These are phyloP conservation scores for Cymbopogon flexuosus DNA, from an alignment of 202 grass and related monocot genomes.

Conservation along the genomic window DNA sequence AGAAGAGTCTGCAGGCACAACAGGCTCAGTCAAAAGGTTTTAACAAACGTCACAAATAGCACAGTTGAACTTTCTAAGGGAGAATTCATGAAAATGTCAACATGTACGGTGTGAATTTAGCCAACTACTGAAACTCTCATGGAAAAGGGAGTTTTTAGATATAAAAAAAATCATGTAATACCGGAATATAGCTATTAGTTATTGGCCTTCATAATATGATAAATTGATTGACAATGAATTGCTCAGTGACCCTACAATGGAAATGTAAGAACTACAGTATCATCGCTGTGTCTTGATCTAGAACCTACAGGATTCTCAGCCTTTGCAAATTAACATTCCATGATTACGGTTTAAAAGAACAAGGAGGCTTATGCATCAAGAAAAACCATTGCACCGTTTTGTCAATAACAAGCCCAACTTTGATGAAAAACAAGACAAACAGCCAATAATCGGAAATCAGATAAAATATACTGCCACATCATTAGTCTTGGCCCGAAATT, in stretches of 20 bases:
- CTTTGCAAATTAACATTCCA: background rate
- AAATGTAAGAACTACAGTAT: background rate
- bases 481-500: background rate
- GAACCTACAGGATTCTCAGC: background rate
- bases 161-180: background rate
- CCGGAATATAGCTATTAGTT: background rate
- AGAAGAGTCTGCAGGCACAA: slow-evolving; percentile 75
- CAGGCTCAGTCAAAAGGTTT: slow-evolving; percentile 32
- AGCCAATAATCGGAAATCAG: background rate
- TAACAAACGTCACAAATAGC: background rate
- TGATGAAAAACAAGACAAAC: background rate
- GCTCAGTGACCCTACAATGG: background rate
- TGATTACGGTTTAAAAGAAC: background rate
- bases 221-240: background rate
- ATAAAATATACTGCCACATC: background rate
- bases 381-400: background rate
- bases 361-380: background rate
- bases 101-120: background rate
- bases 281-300: background rate
- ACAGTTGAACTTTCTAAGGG: background rate
- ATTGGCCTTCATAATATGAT: background rate
- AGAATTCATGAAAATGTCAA: background rate
- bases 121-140: background rate
- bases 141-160: background rate
- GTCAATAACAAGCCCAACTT: background rate